Evolutionary conservation across 495 filamentous ascomycete genomes (phyloP).

Genomic region (Tuber calosporum): DNA sequence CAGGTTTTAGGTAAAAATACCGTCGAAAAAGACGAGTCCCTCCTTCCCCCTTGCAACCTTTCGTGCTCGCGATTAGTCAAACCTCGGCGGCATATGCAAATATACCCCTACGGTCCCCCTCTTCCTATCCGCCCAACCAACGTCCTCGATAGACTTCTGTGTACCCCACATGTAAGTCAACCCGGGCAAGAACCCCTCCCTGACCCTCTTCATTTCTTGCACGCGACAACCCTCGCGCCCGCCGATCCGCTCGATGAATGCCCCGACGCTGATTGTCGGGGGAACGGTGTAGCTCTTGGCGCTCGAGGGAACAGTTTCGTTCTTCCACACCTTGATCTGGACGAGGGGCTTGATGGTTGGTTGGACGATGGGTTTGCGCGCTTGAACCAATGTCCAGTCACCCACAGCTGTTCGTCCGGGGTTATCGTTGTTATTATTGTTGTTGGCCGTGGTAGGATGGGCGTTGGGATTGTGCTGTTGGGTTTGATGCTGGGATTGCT

Average conservation of each 20-base stretch:
- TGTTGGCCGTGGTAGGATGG: background rate
- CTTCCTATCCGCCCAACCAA: background rate
- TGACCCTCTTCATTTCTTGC: conserved; percentile 1
- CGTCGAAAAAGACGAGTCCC: background rate
- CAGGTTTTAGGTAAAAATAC: background rate
- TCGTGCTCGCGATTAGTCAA: background rate
- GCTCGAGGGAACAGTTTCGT: background rate
- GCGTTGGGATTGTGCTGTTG: background rate
- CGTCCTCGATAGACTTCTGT: conserved; percentile 2
- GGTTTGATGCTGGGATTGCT: background rate
- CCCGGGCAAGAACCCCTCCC: conserved; percentile 3
- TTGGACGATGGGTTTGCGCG: background rate
- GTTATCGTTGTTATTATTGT: background rate
- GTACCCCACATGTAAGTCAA: conserved; percentile 2
- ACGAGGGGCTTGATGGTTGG: background rate
- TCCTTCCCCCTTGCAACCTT: background rate
- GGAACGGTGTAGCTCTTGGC: background rate
- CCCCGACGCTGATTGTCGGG: conserved; percentile 1
- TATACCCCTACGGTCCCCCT: background rate
- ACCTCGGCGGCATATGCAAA: background rate
- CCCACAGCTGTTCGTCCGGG: background rate
- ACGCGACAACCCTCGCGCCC: background rate
- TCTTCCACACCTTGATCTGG: conserved; percentile 5
- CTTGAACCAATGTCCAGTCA: background rate
- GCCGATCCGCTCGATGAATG: conserved; percentile 1